Evolutionary conservation across 106 monocot genomes (phyloP), one percentile per base, ranked within the genome.

Genomic region (Dioscorea alata): DNA sequence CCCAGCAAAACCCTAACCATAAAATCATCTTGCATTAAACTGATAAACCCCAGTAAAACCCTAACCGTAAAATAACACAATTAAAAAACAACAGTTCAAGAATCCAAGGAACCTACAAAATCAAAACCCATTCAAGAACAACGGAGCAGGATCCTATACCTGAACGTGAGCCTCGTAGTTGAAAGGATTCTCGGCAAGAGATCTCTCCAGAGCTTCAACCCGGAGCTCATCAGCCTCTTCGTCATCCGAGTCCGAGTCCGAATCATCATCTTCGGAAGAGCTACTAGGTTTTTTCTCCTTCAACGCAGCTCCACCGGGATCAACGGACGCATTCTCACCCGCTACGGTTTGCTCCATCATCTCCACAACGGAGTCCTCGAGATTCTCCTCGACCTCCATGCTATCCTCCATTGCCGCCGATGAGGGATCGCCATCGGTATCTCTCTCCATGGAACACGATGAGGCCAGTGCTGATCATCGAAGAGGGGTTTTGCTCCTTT

Each of bases 111-210:
- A 19, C 54, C 1, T 4, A 56, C 13, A 13, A 8, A 4, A 19
- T 56, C 8, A 18, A 53, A 56, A 42, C 54, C 19, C 54, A 18
- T 56, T 10, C 54, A 6, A 8, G 15, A 56, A 56, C 19, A 56
- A 56, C 4, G 19, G 15, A 56, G 54, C 16, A 56, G 15, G 15
- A 56, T 2, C 19, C 54, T 0, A 42, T 42, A 89, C 89, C 85
- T 89, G 70, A 32, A 79, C 76, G 69, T 89, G 82, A 1, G 79
- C 64, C 13, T 85, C 88, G 66, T 88, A 88, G 76, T 88, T 66
- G 52, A 79, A 49, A 13, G 88, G 84, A 23, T 84, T 85, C 75
- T 82, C 76, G 12, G 70, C 69, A 33, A 89, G 74, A 49, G 85
- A 69, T 13, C 61, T 31, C 53, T 71, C 79, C 52, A 89, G 84